phyloP scores from a whole-genome alignment of 768 basidiomycete genomes.

The Brasilioporus rufonigricans region DNA sequence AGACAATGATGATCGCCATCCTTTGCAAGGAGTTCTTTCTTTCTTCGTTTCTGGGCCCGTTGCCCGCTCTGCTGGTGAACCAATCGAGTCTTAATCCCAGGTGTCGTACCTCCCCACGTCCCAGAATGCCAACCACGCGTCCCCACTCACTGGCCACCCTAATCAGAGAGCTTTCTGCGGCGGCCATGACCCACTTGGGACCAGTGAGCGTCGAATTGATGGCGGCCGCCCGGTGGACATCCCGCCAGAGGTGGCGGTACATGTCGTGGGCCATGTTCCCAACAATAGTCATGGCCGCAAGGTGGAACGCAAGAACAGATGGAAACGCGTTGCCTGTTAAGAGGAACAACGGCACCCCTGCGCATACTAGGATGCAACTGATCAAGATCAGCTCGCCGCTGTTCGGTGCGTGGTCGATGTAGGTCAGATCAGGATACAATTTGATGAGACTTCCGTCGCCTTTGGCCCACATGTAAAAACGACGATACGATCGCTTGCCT shows the following conservation, averaged over 20 bases:
- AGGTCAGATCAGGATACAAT: conserved; percentile 46
- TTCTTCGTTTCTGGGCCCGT: conserved; percentile 45
- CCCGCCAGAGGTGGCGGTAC: conserved; percentile 45
- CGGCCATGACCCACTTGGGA: conserved; percentile 39
- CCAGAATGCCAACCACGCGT: conserved; percentile 42
- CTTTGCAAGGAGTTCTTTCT: conserved; percentile 39
- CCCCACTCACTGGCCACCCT: conserved; percentile 52
- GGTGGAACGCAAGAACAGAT: conserved; percentile 17
- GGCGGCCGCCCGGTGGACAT: conserved; percentile 33
- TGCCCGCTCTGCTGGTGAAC: conserved; percentile 44
- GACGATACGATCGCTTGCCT: conserved; percentile 44
- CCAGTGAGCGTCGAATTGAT: conserved; percentile 38
- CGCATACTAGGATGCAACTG: conserved; percentile 11
- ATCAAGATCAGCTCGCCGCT: conserved; percentile 44
- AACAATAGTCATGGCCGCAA: conserved; percentile 30
- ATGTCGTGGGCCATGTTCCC: conserved; percentile 48
- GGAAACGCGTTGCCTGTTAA: conserved; percentile 11
- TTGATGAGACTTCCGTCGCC: conserved; percentile 53
- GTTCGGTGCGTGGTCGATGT: conserved; percentile 46
- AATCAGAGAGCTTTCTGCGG: conserved; percentile 49
- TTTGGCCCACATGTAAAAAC: conserved; percentile 59
- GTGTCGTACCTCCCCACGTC: conserved; percentile 38
- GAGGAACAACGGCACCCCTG: conserved; percentile 17
- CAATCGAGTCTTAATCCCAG: conserved; percentile 53
- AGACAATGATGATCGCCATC: conserved; percentile 16